phyloP scores from a whole-genome alignment of 2,329 filamentous ascomycete genomes.

The Colletotrichum costaricense region DNA sequence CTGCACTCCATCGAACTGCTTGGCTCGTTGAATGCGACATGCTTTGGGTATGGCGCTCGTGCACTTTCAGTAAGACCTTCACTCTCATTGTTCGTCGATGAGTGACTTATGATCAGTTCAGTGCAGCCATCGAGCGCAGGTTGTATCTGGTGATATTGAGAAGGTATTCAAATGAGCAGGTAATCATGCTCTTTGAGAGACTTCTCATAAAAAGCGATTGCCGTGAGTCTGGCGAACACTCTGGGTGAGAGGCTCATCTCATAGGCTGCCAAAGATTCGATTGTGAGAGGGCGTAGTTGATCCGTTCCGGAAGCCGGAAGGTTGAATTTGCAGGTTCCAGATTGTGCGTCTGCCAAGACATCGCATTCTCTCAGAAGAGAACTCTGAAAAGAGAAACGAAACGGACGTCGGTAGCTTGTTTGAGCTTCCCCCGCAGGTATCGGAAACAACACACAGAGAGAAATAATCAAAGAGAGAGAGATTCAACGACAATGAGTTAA shows the following conservation, averaged over 20 bases:
- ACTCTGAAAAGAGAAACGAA: slow-evolving; percentile 7
- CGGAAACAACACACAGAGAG: not conserved
- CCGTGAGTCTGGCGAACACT: not conserved
- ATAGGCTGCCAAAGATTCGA: not conserved
- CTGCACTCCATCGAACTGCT: not conserved
- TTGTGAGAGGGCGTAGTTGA: not conserved
- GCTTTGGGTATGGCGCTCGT: not conserved
- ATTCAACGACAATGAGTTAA: not conserved
- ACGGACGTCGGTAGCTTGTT: not conserved
- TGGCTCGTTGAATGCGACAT: not conserved
- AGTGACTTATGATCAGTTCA: not conserved
- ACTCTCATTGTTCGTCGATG: not conserved
- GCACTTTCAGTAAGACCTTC: too few relatives aligned
- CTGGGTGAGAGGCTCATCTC: not conserved
- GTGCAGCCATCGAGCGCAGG: not conserved
- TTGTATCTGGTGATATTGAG: not conserved
- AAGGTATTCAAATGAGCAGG: not conserved
- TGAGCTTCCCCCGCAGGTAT: not conserved
- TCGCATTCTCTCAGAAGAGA: slow-evolving; percentile 13
- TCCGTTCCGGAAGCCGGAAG: not conserved
- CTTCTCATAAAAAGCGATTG: not conserved
- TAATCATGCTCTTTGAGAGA: not conserved
- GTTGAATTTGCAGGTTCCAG: not conserved
- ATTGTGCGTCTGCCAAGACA: slow-evolving; percentile 23
- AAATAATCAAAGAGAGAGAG: not conserved